Percentiles rank a stretch among this genome's conserved stretches.
Evolutionary conservation across 495 filamentous ascomycete species (phyloP).

Genomic region (Echria macrotheca): DNA sequence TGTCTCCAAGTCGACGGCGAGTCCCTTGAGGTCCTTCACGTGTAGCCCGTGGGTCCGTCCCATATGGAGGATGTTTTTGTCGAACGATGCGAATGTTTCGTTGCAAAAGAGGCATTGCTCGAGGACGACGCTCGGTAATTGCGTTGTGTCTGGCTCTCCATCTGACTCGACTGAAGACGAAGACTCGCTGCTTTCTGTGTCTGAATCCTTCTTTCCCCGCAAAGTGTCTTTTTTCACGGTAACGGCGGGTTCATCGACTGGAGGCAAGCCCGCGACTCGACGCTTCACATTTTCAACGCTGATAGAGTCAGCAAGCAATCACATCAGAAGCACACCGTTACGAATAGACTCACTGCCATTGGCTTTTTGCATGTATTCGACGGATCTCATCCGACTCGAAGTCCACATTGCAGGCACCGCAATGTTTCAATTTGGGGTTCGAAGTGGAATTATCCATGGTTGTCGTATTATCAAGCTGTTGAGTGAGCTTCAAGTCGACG

Average conservation of each 20-base stretch:
- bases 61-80: constrained; percentile 30
- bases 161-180: not conserved
- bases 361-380: constrained; percentile 10
- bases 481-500: too few relatives aligned
- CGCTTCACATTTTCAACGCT: constrained; percentile 12
- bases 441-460: too few relatives aligned
- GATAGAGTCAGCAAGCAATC: not conserved
- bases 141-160: not conserved
- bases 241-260: not conserved
- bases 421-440: too few relatives aligned
- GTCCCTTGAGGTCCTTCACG: constrained; percentile 21
- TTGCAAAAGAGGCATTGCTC: constrained; percentile 27
- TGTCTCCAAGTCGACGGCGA: constrained; percentile 25
- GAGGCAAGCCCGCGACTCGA: constrained; percentile 7
- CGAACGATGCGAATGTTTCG: constrained; percentile 15
- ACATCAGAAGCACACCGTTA: not conserved
- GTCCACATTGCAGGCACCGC: constrained; percentile 11
- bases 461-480: too few relatives aligned
- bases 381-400: constrained; percentile 5
- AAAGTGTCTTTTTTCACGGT: not conserved
- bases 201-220: not conserved
- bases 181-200: not conserved
- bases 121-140: not conserved
- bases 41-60: constrained; percentile 27
- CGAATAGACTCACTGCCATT: constrained; percentile 8